Percentiles rank a stretch among this genome's conserved stretches.
phyloP scores from a whole-genome alignment of 495 filamentous ascomycete genomes.

The Friedmanniomyces endolithicus region DNA sequence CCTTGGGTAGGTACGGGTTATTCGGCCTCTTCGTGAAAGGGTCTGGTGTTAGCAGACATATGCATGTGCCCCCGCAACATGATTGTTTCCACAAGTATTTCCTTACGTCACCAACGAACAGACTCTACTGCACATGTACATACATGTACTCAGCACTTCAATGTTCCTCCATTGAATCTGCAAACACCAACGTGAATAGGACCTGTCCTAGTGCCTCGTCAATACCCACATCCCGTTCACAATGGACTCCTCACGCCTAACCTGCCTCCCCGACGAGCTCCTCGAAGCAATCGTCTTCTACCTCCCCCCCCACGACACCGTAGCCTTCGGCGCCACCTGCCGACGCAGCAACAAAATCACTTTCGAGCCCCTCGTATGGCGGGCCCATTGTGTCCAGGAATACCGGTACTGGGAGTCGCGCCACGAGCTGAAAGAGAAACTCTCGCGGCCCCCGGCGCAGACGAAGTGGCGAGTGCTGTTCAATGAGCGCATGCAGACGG shows the following conservation, averaged over 20 bases:
- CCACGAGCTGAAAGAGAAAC: constrained; percentile 51
- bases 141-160: too few relatives aligned
- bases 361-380: constrained; percentile 67
- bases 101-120: too few relatives aligned
- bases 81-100: too few relatives aligned
- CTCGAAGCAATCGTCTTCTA: constrained; percentile 29
- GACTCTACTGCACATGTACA: too few relatives aligned
- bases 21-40: too few relatives aligned
- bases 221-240: too few relatives aligned
- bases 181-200: too few relatives aligned
- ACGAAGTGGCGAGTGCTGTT: constrained; percentile 71
- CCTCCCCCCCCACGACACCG: constrained; percentile 25
- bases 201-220: too few relatives aligned
- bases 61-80: too few relatives aligned
- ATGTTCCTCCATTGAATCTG: too few relatives aligned
- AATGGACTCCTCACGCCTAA: constrained; percentile 11
- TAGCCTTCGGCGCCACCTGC: constrained; percentile 46
- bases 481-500: constrained; percentile 41
- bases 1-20: too few relatives aligned
- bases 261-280: constrained; percentile 31
- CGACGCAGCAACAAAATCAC: constrained; percentile 51
- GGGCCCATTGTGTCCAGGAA: constrained; percentile 50
- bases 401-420: constrained; percentile 62
- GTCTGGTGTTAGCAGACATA: too few relatives aligned
- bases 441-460: constrained; percentile 37